A percentile compares a stretch with the other conserved stretches of the same genome.
Conservation (phyloP, 352 stramenopile species). For the Globisporangium takayamanum region DNA sequence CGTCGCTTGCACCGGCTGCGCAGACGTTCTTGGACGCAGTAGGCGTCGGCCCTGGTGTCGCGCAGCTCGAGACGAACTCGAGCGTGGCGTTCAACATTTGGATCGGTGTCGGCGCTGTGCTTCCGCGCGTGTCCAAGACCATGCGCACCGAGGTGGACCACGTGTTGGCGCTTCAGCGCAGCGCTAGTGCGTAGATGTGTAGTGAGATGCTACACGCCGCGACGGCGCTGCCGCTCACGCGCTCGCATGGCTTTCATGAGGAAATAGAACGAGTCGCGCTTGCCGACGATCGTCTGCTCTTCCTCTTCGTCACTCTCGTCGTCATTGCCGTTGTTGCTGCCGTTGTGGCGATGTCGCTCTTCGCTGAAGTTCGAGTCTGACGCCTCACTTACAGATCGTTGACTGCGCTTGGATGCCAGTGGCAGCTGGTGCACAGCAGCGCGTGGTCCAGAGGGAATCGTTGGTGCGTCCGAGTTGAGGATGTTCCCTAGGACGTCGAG, state of each 20-base stretch:
- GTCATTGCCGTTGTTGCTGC: not conserved
- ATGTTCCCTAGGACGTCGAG: constrained; percentile 61
- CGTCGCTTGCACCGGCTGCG: constrained; percentile 27
- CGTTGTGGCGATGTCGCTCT: not conserved
- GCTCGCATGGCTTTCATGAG: constrained; percentile 50
- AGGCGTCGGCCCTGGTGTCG: constrained; percentile 52
- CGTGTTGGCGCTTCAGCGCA: constrained; percentile 17
- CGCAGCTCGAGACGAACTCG: constrained; percentile 29
- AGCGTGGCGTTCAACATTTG: constrained; percentile 71
- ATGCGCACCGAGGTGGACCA: constrained; percentile 50
- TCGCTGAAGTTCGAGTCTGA: not conserved
- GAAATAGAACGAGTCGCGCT: constrained; percentile 79
- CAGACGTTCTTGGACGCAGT: constrained; percentile 28
- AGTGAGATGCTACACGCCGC: not conserved
- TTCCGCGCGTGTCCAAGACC: constrained; percentile 73
- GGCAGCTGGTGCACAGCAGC: constrained; percentile 10
- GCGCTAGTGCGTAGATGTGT: constrained; percentile 10
- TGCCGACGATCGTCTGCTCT: constrained; percentile 29
- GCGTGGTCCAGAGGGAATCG: not conserved
- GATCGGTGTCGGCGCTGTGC: constrained; percentile 59
- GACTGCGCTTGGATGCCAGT: not conserved
- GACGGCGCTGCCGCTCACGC: constrained; percentile 9
- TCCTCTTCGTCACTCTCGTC: constrained; percentile 14
- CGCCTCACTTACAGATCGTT: not conserved
- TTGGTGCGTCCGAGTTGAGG: constrained; percentile 31